Conservation (phyloP, 1,284 basidiomycete species). For the Cutaneotrichosporon mucoides region DNA sequence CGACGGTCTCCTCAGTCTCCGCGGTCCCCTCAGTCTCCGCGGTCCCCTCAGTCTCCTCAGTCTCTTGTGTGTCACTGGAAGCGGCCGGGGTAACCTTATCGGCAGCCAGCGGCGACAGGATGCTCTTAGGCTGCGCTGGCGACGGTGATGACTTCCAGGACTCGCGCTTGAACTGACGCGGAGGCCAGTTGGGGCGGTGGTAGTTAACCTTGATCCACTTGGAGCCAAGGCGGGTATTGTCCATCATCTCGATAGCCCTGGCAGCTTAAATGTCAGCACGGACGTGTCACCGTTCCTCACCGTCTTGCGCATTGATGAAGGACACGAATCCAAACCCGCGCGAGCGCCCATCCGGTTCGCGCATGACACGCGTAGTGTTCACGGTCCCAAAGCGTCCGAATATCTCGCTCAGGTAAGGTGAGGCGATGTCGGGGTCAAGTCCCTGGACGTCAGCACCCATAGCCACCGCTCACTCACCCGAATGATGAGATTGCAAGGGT, state of each 20-base stretch:
- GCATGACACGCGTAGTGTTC: constrained; percentile 89
- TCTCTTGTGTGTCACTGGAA: too few relatives aligned
- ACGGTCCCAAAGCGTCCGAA: constrained; percentile 77
- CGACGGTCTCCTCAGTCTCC: too few relatives aligned
- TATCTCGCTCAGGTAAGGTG: constrained; percentile 70
- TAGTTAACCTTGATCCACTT: constrained; percentile 28
- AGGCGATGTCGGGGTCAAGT: constrained; percentile 76
- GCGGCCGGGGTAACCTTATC: too few relatives aligned
- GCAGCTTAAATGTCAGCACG: constrained; percentile 18
- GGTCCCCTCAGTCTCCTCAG: neutral
- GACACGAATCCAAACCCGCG: constrained; percentile 96
- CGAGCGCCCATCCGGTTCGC: constrained; percentile 74
- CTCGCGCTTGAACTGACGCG: neutral
- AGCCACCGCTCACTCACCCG: constrained; percentile 24
- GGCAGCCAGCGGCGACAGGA: too few relatives aligned
- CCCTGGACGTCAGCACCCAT: constrained; percentile 55
- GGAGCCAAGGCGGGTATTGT: constrained; percentile 26
- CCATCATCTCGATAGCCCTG: constrained; percentile 27
- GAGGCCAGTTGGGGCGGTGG: constrained; percentile 28
- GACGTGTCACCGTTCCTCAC: constrained; percentile 48
- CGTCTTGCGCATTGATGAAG: constrained; percentile 76
- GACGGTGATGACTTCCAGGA: neutral
- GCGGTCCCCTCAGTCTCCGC: neutral
- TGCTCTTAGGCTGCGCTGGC: neutral
- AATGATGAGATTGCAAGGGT: constrained; percentile 79